Conservation (phyloP, 1,139 yeast species). For the Pichia terricola region DNA sequence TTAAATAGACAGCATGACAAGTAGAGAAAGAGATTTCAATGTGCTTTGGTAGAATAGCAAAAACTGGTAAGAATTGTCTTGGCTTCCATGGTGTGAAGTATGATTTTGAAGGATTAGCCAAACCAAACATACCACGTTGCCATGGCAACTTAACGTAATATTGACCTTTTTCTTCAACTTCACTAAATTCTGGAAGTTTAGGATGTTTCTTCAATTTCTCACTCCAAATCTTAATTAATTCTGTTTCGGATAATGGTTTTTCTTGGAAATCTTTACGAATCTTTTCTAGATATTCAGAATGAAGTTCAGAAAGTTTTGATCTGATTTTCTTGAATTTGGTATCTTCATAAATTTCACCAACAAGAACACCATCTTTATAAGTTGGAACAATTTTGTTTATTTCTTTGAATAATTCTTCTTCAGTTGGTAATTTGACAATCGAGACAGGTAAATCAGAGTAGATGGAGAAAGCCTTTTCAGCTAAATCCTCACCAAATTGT, state of each 20-base stretch:
- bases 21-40: conserved; percentile 82
- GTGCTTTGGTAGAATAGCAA: conserved; percentile 87
- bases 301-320: conserved; percentile 46
- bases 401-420: conserved; percentile 19
- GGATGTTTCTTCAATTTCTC: conserved; percentile 40
- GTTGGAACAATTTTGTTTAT: conserved; percentile 25
- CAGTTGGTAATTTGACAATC: conserved; percentile 15
- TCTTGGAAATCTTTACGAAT: conserved; percentile 31
- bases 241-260: conserved; percentile 22
- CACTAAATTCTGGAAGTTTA: conserved; percentile 31
- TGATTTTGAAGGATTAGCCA: conserved; percentile 64
- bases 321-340: conserved; percentile 39
- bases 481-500: conserved; percentile 21
- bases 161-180: conserved; percentile 54
- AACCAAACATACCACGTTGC: conserved; percentile 73
- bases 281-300: conserved; percentile 40
- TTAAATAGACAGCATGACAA: conserved; percentile 88
- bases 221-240: conserved; percentile 37
- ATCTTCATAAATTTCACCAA: conserved; percentile 29
- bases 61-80: conserved; percentile 85
- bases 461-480: conserved; percentile 20
- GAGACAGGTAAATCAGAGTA: conserved; percentile 18
- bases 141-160: conserved; percentile 51
- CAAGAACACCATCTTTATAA: conserved; percentile 26
- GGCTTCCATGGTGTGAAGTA: conserved; percentile 97